These are phyloP conservation scores for Teratosphaeria gauchensis DNA, from an alignment of 2,329 filamentous ascomycete species.

Conservation along the genomic window DNA sequence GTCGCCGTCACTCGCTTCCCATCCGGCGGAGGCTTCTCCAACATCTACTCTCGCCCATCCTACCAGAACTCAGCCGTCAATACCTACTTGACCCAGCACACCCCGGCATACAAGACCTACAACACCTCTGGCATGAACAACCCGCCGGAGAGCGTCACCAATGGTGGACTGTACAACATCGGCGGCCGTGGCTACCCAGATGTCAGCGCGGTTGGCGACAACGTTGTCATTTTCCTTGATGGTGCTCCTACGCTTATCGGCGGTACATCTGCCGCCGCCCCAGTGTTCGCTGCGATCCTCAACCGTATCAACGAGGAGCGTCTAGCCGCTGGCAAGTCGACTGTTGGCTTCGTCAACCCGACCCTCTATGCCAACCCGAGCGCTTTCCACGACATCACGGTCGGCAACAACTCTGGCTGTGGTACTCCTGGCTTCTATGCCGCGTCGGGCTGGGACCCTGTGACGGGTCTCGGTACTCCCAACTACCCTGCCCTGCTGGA, in stretches of 20 bases:
- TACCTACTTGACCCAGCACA: slow-evolving; percentile 31
- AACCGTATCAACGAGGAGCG: slow-evolving; percentile 34
- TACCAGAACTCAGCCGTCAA: slow-evolving; percentile 38
- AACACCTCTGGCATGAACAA: not conserved
- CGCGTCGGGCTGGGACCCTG: slow-evolving; percentile 27
- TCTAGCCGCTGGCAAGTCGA: slow-evolving; percentile 22
- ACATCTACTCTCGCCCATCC: slow-evolving; percentile 37
- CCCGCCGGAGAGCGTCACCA: not conserved
- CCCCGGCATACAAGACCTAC: slow-evolving; percentile 29
- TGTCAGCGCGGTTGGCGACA: slow-evolving; percentile 15
- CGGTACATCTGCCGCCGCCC: slow-evolving; percentile 42
- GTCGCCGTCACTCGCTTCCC: slow-evolving; percentile 34
- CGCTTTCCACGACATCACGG: slow-evolving; percentile 26
- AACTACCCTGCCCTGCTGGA: too few species aligned
- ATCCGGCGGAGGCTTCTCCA: slow-evolving; percentile 38
- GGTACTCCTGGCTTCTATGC: slow-evolving; percentile 24
- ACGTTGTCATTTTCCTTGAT: slow-evolving; percentile 20
- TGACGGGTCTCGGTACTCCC: slow-evolving; percentile 6
- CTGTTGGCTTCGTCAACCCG: slow-evolving; percentile 33
- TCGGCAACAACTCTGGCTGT: slow-evolving; percentile 29
- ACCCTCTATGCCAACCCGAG: slow-evolving; percentile 33
- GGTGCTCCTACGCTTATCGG: slow-evolving; percentile 31
- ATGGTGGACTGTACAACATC: slow-evolving; percentile 38
- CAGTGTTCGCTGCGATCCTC: slow-evolving; percentile 39
- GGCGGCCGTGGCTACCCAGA: slow-evolving; percentile 41